Conservation (phyloP, 2,329 filamentous ascomycete species). For the Neonectria coccinea region DNA sequence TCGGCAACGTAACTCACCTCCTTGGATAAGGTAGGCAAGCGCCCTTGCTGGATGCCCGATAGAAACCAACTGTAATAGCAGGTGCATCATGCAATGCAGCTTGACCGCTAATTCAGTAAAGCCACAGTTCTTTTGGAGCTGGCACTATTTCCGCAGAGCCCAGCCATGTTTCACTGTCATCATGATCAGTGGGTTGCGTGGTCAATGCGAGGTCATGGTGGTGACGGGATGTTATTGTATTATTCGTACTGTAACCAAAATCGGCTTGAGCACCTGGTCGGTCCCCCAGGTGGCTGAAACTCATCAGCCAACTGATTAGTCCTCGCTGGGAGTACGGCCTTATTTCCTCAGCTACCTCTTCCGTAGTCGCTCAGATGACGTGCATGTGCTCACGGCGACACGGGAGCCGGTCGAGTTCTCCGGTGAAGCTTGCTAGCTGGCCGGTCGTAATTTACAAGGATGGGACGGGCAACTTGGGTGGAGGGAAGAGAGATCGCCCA, state of each 20-base stretch:
- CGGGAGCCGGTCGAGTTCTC: neutral
- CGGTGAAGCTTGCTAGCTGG: neutral
- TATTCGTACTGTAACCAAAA: neutral
- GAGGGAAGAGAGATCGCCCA: neutral
- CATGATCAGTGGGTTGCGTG: neutral
- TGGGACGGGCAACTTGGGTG: no score
- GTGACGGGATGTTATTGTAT: no score
- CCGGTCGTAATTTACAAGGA: no score
- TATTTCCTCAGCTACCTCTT: neutral
- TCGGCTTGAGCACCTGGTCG: neutral
- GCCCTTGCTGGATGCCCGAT: neutral
- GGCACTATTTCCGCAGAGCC: neutral
- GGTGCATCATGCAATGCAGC: neutral
- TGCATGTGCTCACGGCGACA: neutral
- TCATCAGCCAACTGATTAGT: neutral
- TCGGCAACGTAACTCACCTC: no score
- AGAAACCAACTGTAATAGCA: neutral
- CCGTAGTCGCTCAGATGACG: neutral
- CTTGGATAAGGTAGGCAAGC: neutral
- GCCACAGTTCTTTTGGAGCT: neutral
- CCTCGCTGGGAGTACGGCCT: neutral
- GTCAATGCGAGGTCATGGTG: neutral
- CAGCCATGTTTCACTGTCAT: neutral
- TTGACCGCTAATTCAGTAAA: conserved; percentile 4
- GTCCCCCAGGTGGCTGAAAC: neutral